Base-by-base conservation (phyloP, 2,329 filamentous ascomycete species). In the Ascocoryne sarcoides region DNA sequence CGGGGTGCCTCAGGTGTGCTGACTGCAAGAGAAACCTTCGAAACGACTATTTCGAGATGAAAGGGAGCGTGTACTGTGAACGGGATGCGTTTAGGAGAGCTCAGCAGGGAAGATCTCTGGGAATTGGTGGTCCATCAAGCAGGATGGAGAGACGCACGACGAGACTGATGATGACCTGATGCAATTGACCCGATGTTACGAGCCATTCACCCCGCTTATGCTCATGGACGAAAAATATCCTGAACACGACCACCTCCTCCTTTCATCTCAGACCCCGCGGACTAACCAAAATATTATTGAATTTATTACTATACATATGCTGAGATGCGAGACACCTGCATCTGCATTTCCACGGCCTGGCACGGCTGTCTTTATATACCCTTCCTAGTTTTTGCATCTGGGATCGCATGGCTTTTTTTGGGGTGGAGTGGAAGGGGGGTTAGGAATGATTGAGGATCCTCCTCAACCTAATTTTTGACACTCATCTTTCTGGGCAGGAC, bases 1-100 rank as follows among this genome's bases (percentile, higher is more conserved):
- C 86, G 0, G 70, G 75, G 5, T 98, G 92, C 64, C 86, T 98
- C 64, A 81, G 79, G 36, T 96, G 92, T 59, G 72, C 73, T 32
- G 82, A 86, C 51, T 96, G 90, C 58, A 75, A 78, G 21, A 64
- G 76, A 34, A 76, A 82, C 2, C 69, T 96, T 10, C 73, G 75
- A 15, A 82, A 90, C 32, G 90, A 92, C 46, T 96, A 96, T 61
- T 95, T 92, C 55, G 89, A 96, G 60, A 82, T 95, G 51, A 78
- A 76, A 30, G 85, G 85, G 17, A 71, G 68, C 32, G 77, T 84
- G 0, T 95, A 84, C 59, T 98, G 90, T 61, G 90, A 96, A 62
- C 76, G 80, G 32, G 88, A 96, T 59, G 89, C 88, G 4, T 80
- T 54, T 35, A 44, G 51, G 19, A 46, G 54, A 21, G 46, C 58